Base-by-base conservation (phyloP, 768 basidiomycete genomes). In the Grammothele lineata region DNA sequence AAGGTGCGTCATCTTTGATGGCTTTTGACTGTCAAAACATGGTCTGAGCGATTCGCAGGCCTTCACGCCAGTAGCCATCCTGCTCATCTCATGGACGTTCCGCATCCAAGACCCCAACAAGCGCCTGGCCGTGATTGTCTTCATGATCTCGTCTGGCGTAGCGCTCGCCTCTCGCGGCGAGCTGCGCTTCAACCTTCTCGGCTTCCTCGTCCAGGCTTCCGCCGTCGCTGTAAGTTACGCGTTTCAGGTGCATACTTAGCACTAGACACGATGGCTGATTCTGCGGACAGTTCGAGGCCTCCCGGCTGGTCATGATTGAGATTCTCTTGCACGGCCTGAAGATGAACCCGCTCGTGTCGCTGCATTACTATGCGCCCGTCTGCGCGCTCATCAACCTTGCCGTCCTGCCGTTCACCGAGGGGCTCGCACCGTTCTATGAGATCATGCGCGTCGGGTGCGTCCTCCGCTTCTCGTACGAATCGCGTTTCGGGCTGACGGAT, bases 321-420 rank as follows among this genome's bases (percentile, higher is more conserved):
- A 81, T 94, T 43, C 81, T 98, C 33, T 74, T 98, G 0, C 92
- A 96, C 61, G 93, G 93, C 30, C 71, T 96, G 60, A 96, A 96
- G 70, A 97, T 98, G 94, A 92, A 96, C 61, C 95, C 95, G 0
- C 78, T 97, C 5, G 89, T 92, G 18, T 96, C 93, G 5, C 68
- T 98, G 42, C 90, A 98, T 71, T 97, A 95, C 71, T 96, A 93
- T 62, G 93, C 94, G 9, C 93, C 93, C 12, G 90, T 97, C 42
- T 98, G 95, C 65, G 92, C 95, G 0, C 64, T 73, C 50, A 88
- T 98, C 71, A 97, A 96, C 66, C 77, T 92, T 19, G 62, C 79
- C 44, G 73, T 95, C 53, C 67, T 98, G 17, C 92, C 93, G 6
- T 90, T 97, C 71, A 94, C 91, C 0, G 95, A 98, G 65, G 92